Evolutionary conservation across 1,284 basidiomycete genomes (phyloP).

Genomic region (Mrakiaceae sp.): DNA sequence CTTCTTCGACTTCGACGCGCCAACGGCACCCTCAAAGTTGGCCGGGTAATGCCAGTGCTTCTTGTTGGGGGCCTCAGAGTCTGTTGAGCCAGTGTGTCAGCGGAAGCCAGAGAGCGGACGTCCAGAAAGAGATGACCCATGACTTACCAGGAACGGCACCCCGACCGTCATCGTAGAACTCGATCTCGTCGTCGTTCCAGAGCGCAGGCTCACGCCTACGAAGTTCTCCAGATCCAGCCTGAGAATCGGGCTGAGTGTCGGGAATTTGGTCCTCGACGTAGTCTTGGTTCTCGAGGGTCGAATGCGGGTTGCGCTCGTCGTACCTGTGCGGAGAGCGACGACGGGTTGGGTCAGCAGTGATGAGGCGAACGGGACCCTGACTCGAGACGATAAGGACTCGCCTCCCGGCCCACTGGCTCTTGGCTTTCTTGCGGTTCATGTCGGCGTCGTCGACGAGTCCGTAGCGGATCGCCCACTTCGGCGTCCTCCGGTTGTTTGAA

Average conservation of each 20-base stretch:
- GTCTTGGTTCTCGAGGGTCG: slow-evolving; percentile 56
- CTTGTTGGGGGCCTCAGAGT: slow-evolving; percentile 33
- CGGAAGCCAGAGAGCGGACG: neutral
- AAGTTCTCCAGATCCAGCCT: too few species aligned
- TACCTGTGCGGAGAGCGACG: slow-evolving; percentile 35
- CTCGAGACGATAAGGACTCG: neutral
- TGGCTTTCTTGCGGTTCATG: slow-evolving; percentile 60
- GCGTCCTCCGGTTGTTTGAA: slow-evolving; percentile 72
- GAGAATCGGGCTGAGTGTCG: slow-evolving; percentile 20
- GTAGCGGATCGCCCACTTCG: slow-evolving; percentile 79
- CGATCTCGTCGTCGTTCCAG: slow-evolving; percentile 27
- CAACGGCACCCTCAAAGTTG: slow-evolving; percentile 34
- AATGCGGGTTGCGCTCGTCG: slow-evolving; percentile 65
- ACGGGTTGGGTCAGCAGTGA: neutral
- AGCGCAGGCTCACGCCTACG: slow-evolving; percentile 18
- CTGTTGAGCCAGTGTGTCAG: slow-evolving; percentile 13
- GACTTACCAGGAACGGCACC: slow-evolving; percentile 7
- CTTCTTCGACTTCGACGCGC: slow-evolving; percentile 16
- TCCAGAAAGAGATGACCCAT: neutral
- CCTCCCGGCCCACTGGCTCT: slow-evolving; percentile 73
- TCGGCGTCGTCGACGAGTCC: slow-evolving; percentile 71
- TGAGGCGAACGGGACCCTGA: neutral
- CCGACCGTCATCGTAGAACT: slow-evolving; percentile 34
- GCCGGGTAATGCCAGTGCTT: slow-evolving; percentile 36
- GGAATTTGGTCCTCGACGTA: slow-evolving; percentile 49